Evolutionary conservation across 306 rosid genomes (phyloP).

Genomic region (Gastrolobium bilobum): DNA sequence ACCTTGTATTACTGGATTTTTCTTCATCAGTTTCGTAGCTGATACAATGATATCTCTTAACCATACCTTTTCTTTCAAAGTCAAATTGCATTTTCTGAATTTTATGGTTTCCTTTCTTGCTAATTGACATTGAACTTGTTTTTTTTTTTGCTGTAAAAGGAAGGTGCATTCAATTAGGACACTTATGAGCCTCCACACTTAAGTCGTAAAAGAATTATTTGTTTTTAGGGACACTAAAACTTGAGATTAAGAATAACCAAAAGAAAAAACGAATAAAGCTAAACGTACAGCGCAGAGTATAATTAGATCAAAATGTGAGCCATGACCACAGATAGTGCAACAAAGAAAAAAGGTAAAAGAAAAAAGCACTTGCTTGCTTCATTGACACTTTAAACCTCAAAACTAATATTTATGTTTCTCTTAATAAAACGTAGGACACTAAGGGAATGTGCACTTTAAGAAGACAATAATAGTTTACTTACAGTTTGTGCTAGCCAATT

Average conservation of each 20-base stretch:
- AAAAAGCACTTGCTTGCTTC: conserved; percentile 59
- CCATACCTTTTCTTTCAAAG: conserved; percentile 13
- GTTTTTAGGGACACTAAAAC: background rate
- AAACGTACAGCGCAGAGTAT: conserved; percentile 18
- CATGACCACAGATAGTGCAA: conserved; percentile 47
- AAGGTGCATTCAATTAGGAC: conserved; percentile 9
- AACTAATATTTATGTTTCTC: conserved; percentile 11
- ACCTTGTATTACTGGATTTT: conserved; percentile 72
- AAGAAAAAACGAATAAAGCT: conserved; percentile 41
- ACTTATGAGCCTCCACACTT: background rate
- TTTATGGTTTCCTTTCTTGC: conserved; percentile 16
- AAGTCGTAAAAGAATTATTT: background rate
- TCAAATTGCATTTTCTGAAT: conserved; percentile 27
- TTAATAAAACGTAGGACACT: conserved; percentile 20
- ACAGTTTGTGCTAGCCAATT: conserved; percentile 36
- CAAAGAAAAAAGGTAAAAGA: conserved; percentile 46
- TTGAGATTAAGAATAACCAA: conserved; percentile 42
- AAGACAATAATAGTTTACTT: conserved; percentile 9
- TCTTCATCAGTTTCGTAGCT: conserved; percentile 68
- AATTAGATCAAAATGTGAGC: conserved; percentile 37
- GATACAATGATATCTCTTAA: conserved; percentile 40
- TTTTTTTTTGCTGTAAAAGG: background rate
- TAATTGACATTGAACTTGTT: conserved; percentile 20
- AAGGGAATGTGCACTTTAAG: too few relatives aligned
- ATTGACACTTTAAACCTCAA: conserved; percentile 45